Evolutionary conservation across 768 basidiomycete species (phyloP).

Genomic region (Suillus hirtellus): DNA sequence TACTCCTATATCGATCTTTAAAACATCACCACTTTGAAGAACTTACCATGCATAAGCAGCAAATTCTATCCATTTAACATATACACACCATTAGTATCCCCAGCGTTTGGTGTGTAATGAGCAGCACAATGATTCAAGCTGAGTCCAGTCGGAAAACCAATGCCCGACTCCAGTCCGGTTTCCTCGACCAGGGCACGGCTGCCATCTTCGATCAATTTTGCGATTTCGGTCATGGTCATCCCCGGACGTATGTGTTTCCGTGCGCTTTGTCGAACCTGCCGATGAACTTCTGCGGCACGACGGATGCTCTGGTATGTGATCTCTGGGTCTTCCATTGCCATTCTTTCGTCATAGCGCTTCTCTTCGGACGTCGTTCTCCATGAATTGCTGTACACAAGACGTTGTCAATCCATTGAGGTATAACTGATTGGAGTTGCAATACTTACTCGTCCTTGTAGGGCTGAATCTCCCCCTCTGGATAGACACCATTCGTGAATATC

Average conservation of each 20-base stretch:
- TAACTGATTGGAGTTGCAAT: neutral
- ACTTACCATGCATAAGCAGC: constrained; percentile 47
- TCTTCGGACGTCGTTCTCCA: constrained; percentile 92
- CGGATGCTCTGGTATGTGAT: constrained; percentile 88
- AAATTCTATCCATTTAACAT: constrained; percentile 5
- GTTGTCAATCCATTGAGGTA: constrained; percentile 6
- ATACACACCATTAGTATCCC: constrained; percentile 74
- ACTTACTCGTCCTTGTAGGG: constrained; percentile 91
- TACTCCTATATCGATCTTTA: constrained; percentile 97
- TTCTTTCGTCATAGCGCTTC: constrained; percentile 77
- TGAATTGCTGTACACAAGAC: constrained; percentile 58
- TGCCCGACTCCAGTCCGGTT: constrained; percentile 78
- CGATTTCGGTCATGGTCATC: constrained; percentile 93
- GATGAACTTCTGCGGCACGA: constrained; percentile 92
- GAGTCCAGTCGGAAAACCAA: constrained; percentile 96
- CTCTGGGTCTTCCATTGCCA: constrained; percentile 77
- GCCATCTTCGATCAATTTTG: constrained; percentile 89
- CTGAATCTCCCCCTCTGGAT: constrained; percentile 89
- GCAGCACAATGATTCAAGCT: constrained; percentile 95
- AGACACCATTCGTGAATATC: constrained; percentile 83
- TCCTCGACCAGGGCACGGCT: constrained; percentile 92
- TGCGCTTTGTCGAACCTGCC: constrained; percentile 84
- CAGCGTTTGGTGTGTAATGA: constrained; percentile 94
- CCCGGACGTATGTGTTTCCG: constrained; percentile 86
- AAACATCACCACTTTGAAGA: constrained; percentile 77